Evolutionary conservation across 2,329 filamentous ascomycete species (phyloP), one percentile per base, ranked within the genome.

Genomic region (Talaromyces amestolkiae): DNA sequence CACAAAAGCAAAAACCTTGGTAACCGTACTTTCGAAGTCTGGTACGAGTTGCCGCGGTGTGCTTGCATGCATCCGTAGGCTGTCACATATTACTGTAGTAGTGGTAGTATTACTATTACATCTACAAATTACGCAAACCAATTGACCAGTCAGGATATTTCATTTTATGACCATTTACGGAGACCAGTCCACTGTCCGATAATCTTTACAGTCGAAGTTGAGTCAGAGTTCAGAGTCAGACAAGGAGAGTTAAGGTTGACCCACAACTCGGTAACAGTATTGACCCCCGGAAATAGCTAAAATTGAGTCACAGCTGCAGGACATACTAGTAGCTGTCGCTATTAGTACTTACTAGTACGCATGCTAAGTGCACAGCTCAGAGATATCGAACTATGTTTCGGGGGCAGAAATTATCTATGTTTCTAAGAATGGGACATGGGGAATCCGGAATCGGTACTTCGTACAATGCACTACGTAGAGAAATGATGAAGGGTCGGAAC

Each of bases 221-320:
- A 37, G 45, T 27, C 47, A 51, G 27, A 51, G 47, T 51, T 51
- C 47, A 27, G 10, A 49, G 17, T 19, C n/a, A 56, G 27, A 35
- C 15, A 31, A 37, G 27, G 17, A 54, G 33, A 56, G 53, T 56
- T 56, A 56, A 56, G 53, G 53, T 56, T 56, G 53, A 56, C 53
- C 53, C 53, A 56, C 53, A 56, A 22, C 17, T 37, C 53, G 22
- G 53, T 24, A 24, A 54, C 51, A 19, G n/a, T 35, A 33, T 11
- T 10, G 51, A 54, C 19, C 45, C 51, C 51, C 51, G 51, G 51
- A 54, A 35, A 19, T 35, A 54, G 24, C 31, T 54, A 53, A 53
- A n/a, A 31, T 11, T 8, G 27, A 33, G 49, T 53, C 24, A n/a
- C 27, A 33, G 27, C 49, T 53, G 49, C 49, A 53, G 49, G 27